These are phyloP conservation scores for rapeseed (Brassica napus) DNA, from an alignment of 345 rosid species.

Conservation along the genomic window DNA sequence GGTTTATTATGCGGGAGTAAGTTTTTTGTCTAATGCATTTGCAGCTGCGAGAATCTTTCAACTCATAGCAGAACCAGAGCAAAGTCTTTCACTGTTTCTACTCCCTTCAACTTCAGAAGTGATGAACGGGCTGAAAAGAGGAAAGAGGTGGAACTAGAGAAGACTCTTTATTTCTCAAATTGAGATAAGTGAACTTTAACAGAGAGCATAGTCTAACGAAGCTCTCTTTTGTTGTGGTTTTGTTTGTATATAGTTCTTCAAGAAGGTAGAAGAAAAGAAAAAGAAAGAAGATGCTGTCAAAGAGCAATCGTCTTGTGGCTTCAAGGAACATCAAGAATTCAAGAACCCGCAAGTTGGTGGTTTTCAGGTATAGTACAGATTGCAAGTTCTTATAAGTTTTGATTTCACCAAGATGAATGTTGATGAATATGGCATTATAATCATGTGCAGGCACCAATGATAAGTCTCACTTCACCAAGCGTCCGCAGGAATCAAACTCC, in stretches of 20 bases:
- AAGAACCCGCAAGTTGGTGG: constrained; percentile 18
- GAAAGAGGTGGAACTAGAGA: constrained; percentile 62
- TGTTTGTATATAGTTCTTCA: constrained; percentile 50
- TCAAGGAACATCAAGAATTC: constrained; percentile 42
- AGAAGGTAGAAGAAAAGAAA: constrained; percentile 67
- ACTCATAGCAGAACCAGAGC: constrained; percentile 46
- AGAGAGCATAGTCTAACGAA: constrained; percentile 7
- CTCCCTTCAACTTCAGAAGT: constrained; percentile 74
- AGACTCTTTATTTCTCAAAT: neutral
- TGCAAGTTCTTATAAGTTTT: neutral
- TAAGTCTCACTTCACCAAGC: constrained; percentile 52
- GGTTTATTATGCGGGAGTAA: constrained; percentile 5
- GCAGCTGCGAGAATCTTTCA: constrained; percentile 49
- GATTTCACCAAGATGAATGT: neutral
- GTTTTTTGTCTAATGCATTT: constrained; percentile 12
- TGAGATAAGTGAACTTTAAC: neutral
- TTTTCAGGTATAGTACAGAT: constrained; percentile 13
- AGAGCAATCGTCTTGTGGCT: constrained; percentile 38
- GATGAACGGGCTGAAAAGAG: constrained; percentile 83
- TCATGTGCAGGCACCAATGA: constrained; percentile 47
- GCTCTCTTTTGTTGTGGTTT: constrained; percentile 13
- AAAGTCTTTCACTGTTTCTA: constrained; percentile 45
- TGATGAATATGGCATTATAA: constrained; percentile 18
- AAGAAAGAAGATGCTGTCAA: constrained; percentile 45
- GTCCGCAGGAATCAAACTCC: constrained; percentile 47